These are phyloP conservation scores for Trichoderma gracile DNA, from an alignment of 2,329 filamentous ascomycete species.

Conservation along the genomic window DNA sequence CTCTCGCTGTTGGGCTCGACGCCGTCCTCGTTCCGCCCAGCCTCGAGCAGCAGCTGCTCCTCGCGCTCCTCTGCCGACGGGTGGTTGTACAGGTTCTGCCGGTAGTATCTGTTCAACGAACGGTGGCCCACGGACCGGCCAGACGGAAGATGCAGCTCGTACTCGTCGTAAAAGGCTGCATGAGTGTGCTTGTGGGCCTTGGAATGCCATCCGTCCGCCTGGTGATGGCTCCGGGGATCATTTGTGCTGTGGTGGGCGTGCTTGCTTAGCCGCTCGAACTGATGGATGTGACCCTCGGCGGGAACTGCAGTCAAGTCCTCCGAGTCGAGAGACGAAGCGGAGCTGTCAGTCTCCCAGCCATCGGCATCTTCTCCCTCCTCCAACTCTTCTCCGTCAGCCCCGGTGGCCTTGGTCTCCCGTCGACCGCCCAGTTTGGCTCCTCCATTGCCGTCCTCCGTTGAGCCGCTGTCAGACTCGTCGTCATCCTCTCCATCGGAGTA, in stretches of 20 bases:
- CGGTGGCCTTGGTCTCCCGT: constrained; percentile 54
- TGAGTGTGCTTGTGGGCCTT: constrained; percentile 73
- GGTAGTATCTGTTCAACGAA: constrained; percentile 82
- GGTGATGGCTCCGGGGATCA: constrained; percentile 71
- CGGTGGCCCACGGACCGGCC: constrained; percentile 89
- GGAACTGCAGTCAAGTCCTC: constrained; percentile 79
- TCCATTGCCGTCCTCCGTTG: constrained; percentile 38
- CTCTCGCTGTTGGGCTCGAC: constrained; percentile 40
- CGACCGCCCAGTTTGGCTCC: constrained; percentile 71
- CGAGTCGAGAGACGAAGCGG: constrained; percentile 83
- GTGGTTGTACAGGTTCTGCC: constrained; percentile 87
- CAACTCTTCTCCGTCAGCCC: constrained; percentile 50
- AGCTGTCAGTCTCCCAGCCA: constrained; percentile 94
- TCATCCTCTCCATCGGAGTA: constrained; percentile 76
- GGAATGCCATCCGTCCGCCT: constrained; percentile 76
- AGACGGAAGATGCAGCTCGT: constrained; percentile 88
- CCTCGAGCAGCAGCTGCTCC: constrained; percentile 64
- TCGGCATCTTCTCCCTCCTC: constrained; percentile 64
- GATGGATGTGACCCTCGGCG: constrained; percentile 68
- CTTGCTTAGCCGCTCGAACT: constrained; percentile 70
- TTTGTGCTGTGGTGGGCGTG: constrained; percentile 74
- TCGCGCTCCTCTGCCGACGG: constrained; percentile 76
- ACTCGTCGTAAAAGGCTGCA: constrained; percentile 86
- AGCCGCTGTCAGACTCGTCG: constrained; percentile 51
- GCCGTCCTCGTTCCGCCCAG: constrained; percentile 39